Percentiles rank a stretch among this genome's conserved stretches.
Conservation (phyloP, 441 rosid species). For the Flueggea neowawraea region DNA sequence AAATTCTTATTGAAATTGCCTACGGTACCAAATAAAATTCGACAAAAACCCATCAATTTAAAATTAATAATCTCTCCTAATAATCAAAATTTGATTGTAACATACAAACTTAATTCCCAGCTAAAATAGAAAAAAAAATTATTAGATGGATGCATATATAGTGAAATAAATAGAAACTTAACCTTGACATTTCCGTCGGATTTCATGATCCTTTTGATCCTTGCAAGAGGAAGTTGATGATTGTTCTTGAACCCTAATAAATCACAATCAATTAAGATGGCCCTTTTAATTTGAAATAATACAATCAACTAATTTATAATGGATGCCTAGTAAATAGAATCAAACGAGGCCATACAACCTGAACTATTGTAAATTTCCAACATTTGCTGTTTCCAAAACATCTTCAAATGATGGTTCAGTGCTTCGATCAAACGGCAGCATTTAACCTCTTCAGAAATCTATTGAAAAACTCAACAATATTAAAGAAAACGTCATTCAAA, state of each 20-base stretch:
- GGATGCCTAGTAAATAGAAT: neutral
- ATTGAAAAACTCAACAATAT: neutral
- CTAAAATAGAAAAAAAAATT: neutral
- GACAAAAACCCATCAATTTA: too few relatives aligned
- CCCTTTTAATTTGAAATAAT: too few relatives aligned
- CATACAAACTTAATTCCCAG: too few relatives aligned
- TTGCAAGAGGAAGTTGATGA: constrained; percentile 35
- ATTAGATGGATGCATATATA: neutral
- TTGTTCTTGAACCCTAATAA: constrained; percentile 16
- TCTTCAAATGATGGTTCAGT: constrained; percentile 14
- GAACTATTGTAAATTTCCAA: constrained; percentile 15
- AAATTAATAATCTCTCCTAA: too few relatives aligned
- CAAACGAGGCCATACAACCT: constrained; percentile 4
- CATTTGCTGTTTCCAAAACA: constrained; percentile 31
- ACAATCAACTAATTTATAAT: neutral
- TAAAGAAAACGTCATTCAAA: neutral
- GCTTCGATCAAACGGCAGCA: neutral
- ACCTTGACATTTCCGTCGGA: constrained; percentile 37
- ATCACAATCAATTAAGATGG: too few relatives aligned
- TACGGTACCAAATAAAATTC: too few relatives aligned
- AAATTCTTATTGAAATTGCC: too few relatives aligned
- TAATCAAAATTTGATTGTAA: too few relatives aligned
- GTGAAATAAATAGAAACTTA: neutral
- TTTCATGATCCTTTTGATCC: constrained; percentile 52
- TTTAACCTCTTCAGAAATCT: constrained; percentile 11